Conservation (phyloP, 2,329 filamentous ascomycete species). For the Sporothrix pseudoabietina region DNA sequence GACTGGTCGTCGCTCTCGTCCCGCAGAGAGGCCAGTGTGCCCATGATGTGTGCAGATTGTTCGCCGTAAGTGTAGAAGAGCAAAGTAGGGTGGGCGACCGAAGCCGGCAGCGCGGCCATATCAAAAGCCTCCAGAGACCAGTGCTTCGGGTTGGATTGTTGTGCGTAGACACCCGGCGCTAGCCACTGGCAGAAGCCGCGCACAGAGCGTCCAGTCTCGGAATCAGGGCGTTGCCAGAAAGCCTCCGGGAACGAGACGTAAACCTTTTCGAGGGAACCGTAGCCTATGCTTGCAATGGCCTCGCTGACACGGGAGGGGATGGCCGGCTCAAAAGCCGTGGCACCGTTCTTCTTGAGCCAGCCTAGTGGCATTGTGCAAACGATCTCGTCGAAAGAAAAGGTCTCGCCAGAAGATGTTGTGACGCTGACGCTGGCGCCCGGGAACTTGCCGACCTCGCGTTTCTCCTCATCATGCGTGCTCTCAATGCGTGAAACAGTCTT, state of each 20-base stretch:
- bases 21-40: conserved; percentile 46
- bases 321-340: conserved; percentile 60
- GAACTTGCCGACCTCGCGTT: conserved; percentile 28
- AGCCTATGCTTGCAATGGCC: conserved; percentile 66
- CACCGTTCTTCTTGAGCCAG: conserved; percentile 63
- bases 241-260: conserved; percentile 72
- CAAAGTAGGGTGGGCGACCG: conserved; percentile 72
- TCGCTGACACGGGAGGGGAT: conserved; percentile 59
- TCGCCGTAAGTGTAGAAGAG: conserved; percentile 79
- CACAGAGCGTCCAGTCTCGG: conserved; percentile 45
- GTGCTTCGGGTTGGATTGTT: conserved; percentile 59
- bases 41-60: conserved; percentile 59
- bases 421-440: conserved; percentile 46
- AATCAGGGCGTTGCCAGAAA: conserved; percentile 65
- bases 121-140: conserved; percentile 82
- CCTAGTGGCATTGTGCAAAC: conserved; percentile 70
- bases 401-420: conserved; percentile 49
- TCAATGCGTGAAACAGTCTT: conserved; percentile 52
- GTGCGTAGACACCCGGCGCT: conserved; percentile 64
- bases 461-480: conserved; percentile 36
- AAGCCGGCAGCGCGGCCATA: conserved; percentile 64
- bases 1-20: background rate
- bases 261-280: conserved; percentile 66
- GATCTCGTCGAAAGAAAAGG: conserved; percentile 64
- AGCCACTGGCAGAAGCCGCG: conserved; percentile 78